Evolutionary conservation across 176 grass and related monocot genomes (phyloP).

Genomic region (Chrysopogon serrulatus): DNA sequence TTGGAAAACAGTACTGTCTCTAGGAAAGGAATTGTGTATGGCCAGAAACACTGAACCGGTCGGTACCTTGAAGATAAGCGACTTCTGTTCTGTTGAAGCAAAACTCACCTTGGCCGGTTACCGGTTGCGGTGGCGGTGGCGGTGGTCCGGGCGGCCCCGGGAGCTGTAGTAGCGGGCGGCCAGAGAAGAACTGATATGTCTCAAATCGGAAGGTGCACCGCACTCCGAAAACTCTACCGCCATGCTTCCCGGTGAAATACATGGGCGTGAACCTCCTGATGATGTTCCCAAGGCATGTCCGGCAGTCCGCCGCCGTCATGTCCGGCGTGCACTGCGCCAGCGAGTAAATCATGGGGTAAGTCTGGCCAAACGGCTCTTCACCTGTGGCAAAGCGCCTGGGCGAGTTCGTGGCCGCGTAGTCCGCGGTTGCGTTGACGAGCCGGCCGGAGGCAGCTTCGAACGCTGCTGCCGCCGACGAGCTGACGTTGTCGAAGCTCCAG

Average conservation of each 20-base stretch:
- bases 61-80: too few species aligned
- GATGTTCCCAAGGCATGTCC: constrained; percentile 34
- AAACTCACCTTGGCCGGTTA: neutral
- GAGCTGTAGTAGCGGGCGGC: constrained; percentile 18
- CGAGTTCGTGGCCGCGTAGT: constrained; percentile 28
- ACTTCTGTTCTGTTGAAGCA: too few species aligned
- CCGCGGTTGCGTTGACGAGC: constrained; percentile 35
- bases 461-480: neutral
- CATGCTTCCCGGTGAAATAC: constrained; percentile 24
- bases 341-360: constrained; percentile 24
- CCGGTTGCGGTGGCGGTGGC: neutral
- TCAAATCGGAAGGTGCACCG: constrained; percentile 55
- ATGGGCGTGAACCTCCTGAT: neutral
- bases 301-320: constrained; percentile 26
- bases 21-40: too few species aligned
- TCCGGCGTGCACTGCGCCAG: constrained; percentile 59
- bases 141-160: neutral
- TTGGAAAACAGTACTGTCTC: too few species aligned
- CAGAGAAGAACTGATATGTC: constrained; percentile 32
- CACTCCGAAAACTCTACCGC: constrained; percentile 32
- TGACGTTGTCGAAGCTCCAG: constrained; percentile 7
- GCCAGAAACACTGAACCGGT: too few species aligned
- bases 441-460: constrained; percentile 6
- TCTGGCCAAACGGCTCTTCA: neutral
- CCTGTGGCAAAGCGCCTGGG: constrained; percentile 39